Conservation (phyloP, 176 grass and related monocot species). For the Musa beccarii region DNA sequence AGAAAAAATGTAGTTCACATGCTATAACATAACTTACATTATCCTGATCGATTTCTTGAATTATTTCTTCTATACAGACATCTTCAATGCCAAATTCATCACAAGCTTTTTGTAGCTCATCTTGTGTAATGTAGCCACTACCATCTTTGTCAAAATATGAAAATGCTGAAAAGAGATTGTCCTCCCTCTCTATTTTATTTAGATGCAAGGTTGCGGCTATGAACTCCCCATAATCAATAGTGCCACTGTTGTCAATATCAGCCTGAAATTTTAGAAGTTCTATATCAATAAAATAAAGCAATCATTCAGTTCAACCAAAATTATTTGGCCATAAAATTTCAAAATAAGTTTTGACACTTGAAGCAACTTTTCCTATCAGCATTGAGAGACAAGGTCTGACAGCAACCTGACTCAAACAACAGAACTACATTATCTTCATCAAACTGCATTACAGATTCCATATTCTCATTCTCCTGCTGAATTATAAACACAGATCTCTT, state of each 20-base stretch:
- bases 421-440: background rate
- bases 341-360: no score
- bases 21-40: conserved; percentile 43
- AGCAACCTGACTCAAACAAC: background rate
- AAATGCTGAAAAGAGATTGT: conserved; percentile 84
- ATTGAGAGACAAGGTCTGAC: background rate
- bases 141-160: conserved; percentile 91
- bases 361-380: no score
- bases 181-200: conserved; percentile 91
- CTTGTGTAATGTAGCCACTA: conserved; percentile 85
- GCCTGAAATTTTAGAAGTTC: conserved; percentile 48
- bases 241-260: conserved; percentile 91
- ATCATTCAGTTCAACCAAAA: no score
- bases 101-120: conserved; percentile 88
- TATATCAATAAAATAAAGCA: background rate
- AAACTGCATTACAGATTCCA: background rate
- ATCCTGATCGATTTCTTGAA: conserved; percentile 87
- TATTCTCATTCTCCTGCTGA: background rate
- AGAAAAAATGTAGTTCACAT: background rate
- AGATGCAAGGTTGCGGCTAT: conserved; percentile 86
- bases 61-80: conserved; percentile 72
- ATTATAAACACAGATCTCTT: background rate
- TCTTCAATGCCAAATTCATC: conserved; percentile 88
- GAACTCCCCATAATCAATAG: conserved; percentile 88
- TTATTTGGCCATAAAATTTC: no score